Percentiles rank a stretch among this genome's conserved stretches.
Evolutionary conservation across 805 yeast genomes (phyloP).

Genomic region (Metschnikowia borealis): DNA sequence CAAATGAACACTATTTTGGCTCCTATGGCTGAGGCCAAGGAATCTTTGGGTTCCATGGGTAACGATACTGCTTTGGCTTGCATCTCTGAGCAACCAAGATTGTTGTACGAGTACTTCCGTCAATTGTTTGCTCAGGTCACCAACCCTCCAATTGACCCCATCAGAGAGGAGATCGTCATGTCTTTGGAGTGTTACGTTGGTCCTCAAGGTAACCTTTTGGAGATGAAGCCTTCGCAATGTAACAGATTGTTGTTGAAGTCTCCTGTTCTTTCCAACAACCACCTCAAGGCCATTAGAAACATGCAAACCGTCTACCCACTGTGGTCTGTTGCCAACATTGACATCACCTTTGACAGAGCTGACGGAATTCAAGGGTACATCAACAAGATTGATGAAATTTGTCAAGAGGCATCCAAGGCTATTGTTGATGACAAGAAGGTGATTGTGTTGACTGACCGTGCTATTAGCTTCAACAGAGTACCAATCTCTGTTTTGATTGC

Average conservation of each 20-base stretch:
- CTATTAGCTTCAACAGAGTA: slow-evolving; percentile 56
- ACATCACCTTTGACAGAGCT: slow-evolving; percentile 78
- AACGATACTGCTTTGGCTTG: slow-evolving; percentile 96
- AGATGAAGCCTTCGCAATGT: slow-evolving; percentile 90
- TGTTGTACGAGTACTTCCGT: slow-evolving; percentile 89
- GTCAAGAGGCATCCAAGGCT: slow-evolving; percentile 82
- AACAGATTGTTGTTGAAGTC: slow-evolving; percentile 78
- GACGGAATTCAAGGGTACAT: slow-evolving; percentile 88
- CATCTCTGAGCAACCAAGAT: slow-evolving; percentile 84
- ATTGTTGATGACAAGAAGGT: slow-evolving; percentile 73
- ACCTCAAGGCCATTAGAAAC: slow-evolving; percentile 69
- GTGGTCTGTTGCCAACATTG: slow-evolving; percentile 81
- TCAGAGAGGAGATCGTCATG: slow-evolving; percentile 95
- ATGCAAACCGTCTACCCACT: slow-evolving; percentile 74
- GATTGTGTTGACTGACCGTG: slow-evolving; percentile 71
- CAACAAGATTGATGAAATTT: slow-evolving; percentile 77
- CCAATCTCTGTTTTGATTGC: slow-evolving; percentile 88
- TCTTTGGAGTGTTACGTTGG: slow-evolving; percentile 95
- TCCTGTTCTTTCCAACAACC: slow-evolving; percentile 73
- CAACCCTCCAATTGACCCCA: slow-evolving; percentile 98
- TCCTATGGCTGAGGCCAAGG: slow-evolving; percentile 96
- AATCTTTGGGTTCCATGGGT: slow-evolving; percentile 98
- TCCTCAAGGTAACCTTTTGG: slow-evolving; percentile 95
- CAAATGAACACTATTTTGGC: slow-evolving; percentile 78
- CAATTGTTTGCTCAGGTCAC: slow-evolving; percentile 98